These are phyloP conservation scores for Arabis hirsuta DNA, from an alignment of 345 rosid genomes.

Conservation along the genomic window DNA sequence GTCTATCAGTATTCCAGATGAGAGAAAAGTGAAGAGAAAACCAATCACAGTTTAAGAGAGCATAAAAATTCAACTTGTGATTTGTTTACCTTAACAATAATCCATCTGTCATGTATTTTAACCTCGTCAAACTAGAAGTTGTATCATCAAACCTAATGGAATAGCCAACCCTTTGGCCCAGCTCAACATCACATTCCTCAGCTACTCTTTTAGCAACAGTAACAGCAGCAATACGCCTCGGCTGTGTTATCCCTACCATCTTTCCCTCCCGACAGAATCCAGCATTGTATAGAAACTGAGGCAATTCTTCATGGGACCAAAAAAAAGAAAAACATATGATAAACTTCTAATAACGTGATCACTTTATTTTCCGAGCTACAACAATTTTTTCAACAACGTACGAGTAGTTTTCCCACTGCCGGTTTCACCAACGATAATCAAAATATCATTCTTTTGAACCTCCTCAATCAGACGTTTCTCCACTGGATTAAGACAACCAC, in stretches of 20 bases:
- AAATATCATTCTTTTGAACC: conserved; percentile 58
- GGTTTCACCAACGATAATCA: conserved; percentile 94
- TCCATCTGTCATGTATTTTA: conserved; percentile 96
- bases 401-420: conserved; percentile 99
- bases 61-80: background rate
- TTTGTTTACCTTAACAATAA: conserved; percentile 66
- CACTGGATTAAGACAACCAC: conserved; percentile 46
- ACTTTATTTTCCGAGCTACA: background rate
- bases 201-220: conserved; percentile 89
- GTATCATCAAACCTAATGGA: conserved; percentile 80
- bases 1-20: background rate
- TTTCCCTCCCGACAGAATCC: conserved; percentile 82
- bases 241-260: conserved; percentile 80
- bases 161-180: conserved; percentile 89
- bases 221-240: conserved; percentile 93
- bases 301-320: conserved; percentile 66
- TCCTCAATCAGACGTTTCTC: conserved; percentile 77
- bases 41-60: background rate
- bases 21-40: background rate
- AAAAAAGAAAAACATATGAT: background rate
- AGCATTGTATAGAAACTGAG: conserved; percentile 74
- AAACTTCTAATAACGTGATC: background rate
- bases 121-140: conserved; percentile 69
- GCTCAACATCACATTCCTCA: conserved; percentile 74
- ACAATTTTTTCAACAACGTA: conserved; percentile 39